A percentile compares a stretch with the other conserved stretches of the same genome.
Conservation (phyloP, 148 eudicot genomes). For the Chenopodium quinoa region DNA sequence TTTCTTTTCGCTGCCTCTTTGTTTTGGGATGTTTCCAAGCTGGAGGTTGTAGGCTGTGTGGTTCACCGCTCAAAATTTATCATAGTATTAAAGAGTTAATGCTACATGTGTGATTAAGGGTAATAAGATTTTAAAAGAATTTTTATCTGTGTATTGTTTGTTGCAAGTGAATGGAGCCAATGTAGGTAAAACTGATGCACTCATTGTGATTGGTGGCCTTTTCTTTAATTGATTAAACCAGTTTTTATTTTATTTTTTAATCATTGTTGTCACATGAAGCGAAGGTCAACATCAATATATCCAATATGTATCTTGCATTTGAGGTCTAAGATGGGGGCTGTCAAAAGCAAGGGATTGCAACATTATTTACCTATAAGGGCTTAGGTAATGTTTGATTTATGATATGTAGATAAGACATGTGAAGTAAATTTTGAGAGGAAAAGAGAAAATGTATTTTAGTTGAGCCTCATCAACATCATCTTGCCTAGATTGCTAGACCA, state of each 20-base stretch:
- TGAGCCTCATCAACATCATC: too few relatives aligned
- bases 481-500: too few relatives aligned
- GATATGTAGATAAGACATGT: neutral
- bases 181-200: neutral
- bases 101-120: neutral
- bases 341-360: too few relatives aligned
- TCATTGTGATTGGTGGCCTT: neutral
- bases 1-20: neutral
- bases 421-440: neutral
- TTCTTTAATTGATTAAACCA: neutral
- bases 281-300: neutral
- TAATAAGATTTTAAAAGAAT: too few relatives aligned
- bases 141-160: neutral
- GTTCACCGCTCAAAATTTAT: neutral
- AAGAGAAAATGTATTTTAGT: too few relatives aligned
- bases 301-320: neutral
- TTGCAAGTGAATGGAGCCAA: neutral
- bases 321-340: too few relatives aligned
- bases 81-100: too few relatives aligned
- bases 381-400: too few relatives aligned
- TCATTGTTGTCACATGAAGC: neutral
- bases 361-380: neutral
- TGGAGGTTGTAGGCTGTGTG: neutral
- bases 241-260: too few relatives aligned
- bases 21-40: neutral